Base-by-base conservation (phyloP, 1,284 basidiomycete genomes). In the Porogramme epimiltina region DNA sequence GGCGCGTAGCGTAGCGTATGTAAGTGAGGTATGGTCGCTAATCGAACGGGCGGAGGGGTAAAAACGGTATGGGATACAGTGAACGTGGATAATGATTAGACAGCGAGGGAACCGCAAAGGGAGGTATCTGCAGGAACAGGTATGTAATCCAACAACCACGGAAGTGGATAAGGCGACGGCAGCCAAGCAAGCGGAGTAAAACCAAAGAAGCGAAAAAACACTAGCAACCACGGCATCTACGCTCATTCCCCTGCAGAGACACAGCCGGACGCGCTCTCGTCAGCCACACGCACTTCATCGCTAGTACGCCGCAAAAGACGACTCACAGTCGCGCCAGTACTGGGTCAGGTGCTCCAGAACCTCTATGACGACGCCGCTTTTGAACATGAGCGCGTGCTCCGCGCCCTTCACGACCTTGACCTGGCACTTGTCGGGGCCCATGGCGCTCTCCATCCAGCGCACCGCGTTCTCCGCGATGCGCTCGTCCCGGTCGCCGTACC, bases 401-500 rank as follows among this genome's bases (percentile, higher is more conserved):
- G 91, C 95, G 28, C 89, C 91, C 60, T 85, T 86, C 44, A 97
- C 86, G 18, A 97, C 83, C 62, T 86, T 83, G 36, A 98, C 84
- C 47, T 78, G 74, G 65, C 92, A 96, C 53, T 78, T 75, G 39
- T 84, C 84, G 43, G 81, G 74, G n/a, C 83, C 80, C 88, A 95
- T 93, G 44, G 83, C 84, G 58, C 80, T 82, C 69, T 94, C 89
- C 90, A 98, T 89, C 89, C 93, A 95, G 60, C 89, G 73, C 51
- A 95, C 89, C 42, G 91, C 89, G 62, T 89, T 85, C 64, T 95
- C 87, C 23, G 87, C 87, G 55, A 99, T 96, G 69, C 89, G 88
- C 70, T 98, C 95, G 68, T 98, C 96, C 61, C 81, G 82, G 60
- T 93, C 89, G 2, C 96, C 96, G 60, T 95, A 95, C 94, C 94